These are phyloP conservation scores for Talaromyces marneffei DNA, from an alignment of 2,329 filamentous ascomycete genomes.

Conservation along the genomic window DNA sequence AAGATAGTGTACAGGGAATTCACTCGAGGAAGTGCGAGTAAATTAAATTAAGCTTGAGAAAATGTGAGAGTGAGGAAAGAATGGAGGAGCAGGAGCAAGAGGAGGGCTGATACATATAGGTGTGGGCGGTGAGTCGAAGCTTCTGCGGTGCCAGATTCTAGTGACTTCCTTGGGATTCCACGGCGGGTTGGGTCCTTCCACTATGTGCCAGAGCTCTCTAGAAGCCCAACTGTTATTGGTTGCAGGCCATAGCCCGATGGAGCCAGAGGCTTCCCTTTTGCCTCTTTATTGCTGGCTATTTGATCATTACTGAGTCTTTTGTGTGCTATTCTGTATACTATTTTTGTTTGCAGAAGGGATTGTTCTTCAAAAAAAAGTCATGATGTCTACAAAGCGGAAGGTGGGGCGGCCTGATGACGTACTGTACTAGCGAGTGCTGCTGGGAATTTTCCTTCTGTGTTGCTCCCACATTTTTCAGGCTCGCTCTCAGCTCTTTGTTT, in stretches of 20 bases:
- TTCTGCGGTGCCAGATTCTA: constrained; percentile 30
- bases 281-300: background rate
- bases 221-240: background rate
- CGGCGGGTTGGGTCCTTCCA: constrained; percentile 34
- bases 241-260: background rate
- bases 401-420: background rate
- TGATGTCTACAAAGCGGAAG: background rate
- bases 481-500: background rate
- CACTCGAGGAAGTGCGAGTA: background rate
- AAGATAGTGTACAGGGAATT: constrained; percentile 12
- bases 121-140: constrained; percentile 34
- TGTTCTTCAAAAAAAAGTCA: background rate
- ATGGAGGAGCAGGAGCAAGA: constrained; percentile 11
- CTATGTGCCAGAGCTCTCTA: constrained; percentile 18
- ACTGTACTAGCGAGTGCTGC: too few relatives aligned
- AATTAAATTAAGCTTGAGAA: background rate
- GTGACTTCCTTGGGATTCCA: constrained; percentile 32
- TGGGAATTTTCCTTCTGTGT: background rate
- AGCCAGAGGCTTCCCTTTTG: constrained; percentile 6
- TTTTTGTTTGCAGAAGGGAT: background rate
- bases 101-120: constrained; percentile 32
- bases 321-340: background rate
- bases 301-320: background rate
- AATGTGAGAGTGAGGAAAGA: constrained; percentile 13
- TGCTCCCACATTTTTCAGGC: background rate